Base-by-base conservation (phyloP, 768 basidiomycete genomes). In the Termitomyces sp. region DNA sequence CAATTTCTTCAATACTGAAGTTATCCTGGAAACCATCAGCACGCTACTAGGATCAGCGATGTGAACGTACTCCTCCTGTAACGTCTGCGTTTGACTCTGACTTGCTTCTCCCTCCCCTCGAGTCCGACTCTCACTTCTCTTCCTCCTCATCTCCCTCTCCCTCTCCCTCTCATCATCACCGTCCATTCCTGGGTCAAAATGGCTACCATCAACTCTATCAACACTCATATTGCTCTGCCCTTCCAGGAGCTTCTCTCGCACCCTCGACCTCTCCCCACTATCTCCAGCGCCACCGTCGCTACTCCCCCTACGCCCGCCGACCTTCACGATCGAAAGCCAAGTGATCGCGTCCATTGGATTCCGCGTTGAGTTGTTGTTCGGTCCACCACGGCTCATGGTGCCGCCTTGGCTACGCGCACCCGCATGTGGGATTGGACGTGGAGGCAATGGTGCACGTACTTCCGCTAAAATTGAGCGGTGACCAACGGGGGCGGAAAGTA, bases 321-420 rank as follows among this genome's bases (percentile, higher is more conserved):
- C 84, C 60, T 84, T 87, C 51, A 92, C 85, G 60, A 79, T 88
- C 14, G 85, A 79, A 52, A 92, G 66, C 91, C 92, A 93, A 2
- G 82, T 77, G 41, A 88, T 72, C 5, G 84, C 76, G 46, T 91
- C 86, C 74, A 92, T 82, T 30, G 51, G 38, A 35, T 43, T 35
- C 45, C 76, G 73, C 13, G 78, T 73, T 14, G 70, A 68, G 41
- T 73, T 75, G 62, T 79, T 83, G 2, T 82, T 79, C 9, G 77
- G 73, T 44, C 73, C 77, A 46, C 76, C 80, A 45, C 74, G 74
- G 57, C 74, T 76, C 78, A 79, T 79, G n/a, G 75, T 77, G n/a
- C 72, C 74, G 3, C 72, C 75, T 46, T 68, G 64, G n/a, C 63
- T 66, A 20, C 70, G 65, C 7, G 54, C 57, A 26, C 52, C 44